Conservation (phyloP, 2,329 filamentous ascomycete genomes). For the Trichoderma brevicompactum region DNA sequence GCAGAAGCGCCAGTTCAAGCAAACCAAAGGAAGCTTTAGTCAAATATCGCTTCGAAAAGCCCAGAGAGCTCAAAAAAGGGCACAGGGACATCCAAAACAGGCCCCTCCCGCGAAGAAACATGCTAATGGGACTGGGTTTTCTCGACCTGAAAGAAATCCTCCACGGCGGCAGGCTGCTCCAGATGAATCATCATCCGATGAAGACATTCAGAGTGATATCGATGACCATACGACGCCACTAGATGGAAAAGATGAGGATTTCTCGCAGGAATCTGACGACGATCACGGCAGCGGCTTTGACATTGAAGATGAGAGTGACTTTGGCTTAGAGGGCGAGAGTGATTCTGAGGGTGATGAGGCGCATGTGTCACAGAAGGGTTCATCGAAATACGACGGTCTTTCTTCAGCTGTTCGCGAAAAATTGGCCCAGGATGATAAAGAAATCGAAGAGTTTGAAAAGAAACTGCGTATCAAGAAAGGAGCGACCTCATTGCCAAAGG, state of each 20-base stretch:
- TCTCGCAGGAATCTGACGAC: background rate
- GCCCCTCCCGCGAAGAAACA: slow-evolving; percentile 2
- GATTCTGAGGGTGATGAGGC: slow-evolving; percentile 34
- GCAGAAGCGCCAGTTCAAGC: slow-evolving; percentile 24
- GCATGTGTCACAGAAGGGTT: background rate
- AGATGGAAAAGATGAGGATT: background rate
- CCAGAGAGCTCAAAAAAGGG: slow-evolving; percentile 65
- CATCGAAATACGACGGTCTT: slow-evolving; percentile 18
- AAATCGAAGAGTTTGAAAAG: slow-evolving; percentile 85
- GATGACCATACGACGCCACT: background rate
- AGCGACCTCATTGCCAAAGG: slow-evolving; percentile 72
- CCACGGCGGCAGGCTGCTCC: background rate
- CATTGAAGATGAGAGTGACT: slow-evolving; percentile 36
- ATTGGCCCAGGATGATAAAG: slow-evolving; percentile 80
- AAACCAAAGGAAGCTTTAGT: slow-evolving; percentile 32
- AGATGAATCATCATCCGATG: background rate
- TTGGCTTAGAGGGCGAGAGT: slow-evolving; percentile 33
- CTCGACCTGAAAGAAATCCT: background rate
- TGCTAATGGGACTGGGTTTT: background rate
- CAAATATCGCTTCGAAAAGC: slow-evolving; percentile 71
- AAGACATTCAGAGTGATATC: slow-evolving; percentile 31
- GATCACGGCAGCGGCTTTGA: background rate
- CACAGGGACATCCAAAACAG: slow-evolving; percentile 38
- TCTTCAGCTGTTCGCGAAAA: slow-evolving; percentile 49
- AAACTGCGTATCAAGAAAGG: slow-evolving; percentile 80